These are phyloP conservation scores for Penicillium daleae DNA, from an alignment of 495 filamentous ascomycete genomes.

Conservation along the genomic window DNA sequence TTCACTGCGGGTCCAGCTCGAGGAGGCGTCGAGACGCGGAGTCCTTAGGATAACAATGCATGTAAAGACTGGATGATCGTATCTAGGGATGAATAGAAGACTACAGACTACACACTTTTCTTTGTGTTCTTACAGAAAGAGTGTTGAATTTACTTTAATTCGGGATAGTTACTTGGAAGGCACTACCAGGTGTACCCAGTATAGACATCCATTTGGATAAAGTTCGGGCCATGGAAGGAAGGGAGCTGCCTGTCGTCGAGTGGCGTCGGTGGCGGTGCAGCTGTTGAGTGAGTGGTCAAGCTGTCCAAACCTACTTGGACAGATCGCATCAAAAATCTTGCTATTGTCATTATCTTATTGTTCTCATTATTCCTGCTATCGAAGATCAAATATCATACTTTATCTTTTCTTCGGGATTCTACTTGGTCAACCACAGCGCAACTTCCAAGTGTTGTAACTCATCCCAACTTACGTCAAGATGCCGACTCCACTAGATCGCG, in stretches of 20 bases:
- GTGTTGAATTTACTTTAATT: neutral
- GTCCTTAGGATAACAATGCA: neutral
- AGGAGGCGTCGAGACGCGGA: neutral
- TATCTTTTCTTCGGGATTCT: neutral
- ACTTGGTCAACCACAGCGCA: neutral
- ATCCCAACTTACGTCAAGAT: slow-evolving; percentile 28
- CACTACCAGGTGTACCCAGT: neutral
- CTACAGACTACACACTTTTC: neutral
- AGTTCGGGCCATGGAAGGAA: neutral
- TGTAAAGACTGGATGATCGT: neutral
- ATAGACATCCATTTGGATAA: neutral
- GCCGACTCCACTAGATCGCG: slow-evolving; percentile 78
- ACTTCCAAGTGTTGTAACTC: neutral
- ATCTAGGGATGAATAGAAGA: neutral
- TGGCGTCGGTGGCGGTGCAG: slow-evolving; percentile 27
- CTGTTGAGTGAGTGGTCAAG: slow-evolving; percentile 9
- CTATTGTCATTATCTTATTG: neutral
- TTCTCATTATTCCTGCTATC: neutral
- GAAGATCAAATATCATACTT: neutral
- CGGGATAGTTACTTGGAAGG: neutral
- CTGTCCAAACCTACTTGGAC: slow-evolving; percentile 17
- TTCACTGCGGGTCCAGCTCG: neutral
- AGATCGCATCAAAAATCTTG: slow-evolving; percentile 12
- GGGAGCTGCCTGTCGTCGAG: slow-evolving; percentile 5
- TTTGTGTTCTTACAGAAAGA: neutral